These are phyloP conservation scores for Penicillium simplicissimum DNA, from an alignment of 495 filamentous ascomycete genomes.

Conservation along the genomic window DNA sequence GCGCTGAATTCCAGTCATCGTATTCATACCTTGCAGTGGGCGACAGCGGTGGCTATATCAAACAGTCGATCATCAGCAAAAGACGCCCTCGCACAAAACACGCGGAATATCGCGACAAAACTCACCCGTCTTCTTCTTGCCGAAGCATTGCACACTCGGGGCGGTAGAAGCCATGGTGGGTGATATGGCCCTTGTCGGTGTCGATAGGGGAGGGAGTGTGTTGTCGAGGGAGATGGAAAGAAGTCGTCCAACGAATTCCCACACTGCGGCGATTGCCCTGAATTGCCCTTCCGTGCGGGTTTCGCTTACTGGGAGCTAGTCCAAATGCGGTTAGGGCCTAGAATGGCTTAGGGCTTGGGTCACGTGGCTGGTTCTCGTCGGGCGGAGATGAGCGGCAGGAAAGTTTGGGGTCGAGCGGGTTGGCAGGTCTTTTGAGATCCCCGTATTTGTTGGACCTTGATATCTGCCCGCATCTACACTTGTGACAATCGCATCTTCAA, in stretches of 20 bases:
- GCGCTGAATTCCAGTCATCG: constrained; percentile 7
- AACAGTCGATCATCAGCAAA: constrained; percentile 35
- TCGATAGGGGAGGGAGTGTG: constrained; percentile 49
- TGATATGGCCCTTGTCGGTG: constrained; percentile 48
- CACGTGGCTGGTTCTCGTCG: constrained; percentile 29
- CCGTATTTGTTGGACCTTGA: neutral
- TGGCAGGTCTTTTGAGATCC: constrained; percentile 13
- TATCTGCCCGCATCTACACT: neutral
- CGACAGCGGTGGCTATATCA: constrained; percentile 73
- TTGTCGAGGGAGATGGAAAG: constrained; percentile 38
- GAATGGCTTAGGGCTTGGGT: constrained; percentile 32
- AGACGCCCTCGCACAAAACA: constrained; percentile 10
- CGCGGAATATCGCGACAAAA: constrained; percentile 3
- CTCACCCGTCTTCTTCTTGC: constrained; percentile 85
- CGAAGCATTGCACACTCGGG: constrained; percentile 92
- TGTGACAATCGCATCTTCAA: constrained; percentile 11
- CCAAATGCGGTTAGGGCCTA: constrained; percentile 14
- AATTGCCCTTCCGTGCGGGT: constrained; percentile 44
- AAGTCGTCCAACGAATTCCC: constrained; percentile 33
- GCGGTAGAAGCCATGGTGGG: constrained; percentile 68
- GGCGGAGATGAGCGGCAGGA: constrained; percentile 17
- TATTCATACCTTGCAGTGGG: constrained; percentile 85
- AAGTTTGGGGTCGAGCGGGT: constrained; percentile 18
- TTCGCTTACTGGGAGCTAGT: constrained; percentile 49
- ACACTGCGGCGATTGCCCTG: constrained; percentile 32